Conservation (phyloP, 208 protist species). For the Leishmania martiniquensis region DNA sequence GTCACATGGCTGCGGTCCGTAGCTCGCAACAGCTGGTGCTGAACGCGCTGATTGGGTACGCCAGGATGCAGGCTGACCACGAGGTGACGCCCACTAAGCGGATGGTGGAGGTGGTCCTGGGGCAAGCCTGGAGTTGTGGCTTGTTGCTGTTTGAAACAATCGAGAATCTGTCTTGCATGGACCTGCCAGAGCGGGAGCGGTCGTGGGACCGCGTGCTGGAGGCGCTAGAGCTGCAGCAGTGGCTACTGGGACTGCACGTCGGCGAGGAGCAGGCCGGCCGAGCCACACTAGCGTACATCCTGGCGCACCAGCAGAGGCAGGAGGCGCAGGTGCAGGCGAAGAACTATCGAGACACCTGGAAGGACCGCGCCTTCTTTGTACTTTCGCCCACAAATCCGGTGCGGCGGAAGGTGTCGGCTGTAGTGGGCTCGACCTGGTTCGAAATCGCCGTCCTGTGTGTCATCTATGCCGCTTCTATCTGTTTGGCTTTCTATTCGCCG, state of each 20-base stretch:
- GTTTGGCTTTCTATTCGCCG: slow-evolving; percentile 74
- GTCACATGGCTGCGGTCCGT: slow-evolving; percentile 85
- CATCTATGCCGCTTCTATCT: slow-evolving; percentile 78
- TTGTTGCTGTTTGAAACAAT: slow-evolving; percentile 91
- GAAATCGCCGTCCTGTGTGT: slow-evolving; percentile 66
- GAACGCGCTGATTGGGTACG: slow-evolving; percentile 79
- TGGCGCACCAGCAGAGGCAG: slow-evolving; percentile 77
- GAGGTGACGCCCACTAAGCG: slow-evolving; percentile 61
- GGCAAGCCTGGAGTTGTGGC: slow-evolving; percentile 89
- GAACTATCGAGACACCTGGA: slow-evolving; percentile 64
- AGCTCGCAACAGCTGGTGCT: slow-evolving; percentile 84
- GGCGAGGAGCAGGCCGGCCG: slow-evolving; percentile 91
- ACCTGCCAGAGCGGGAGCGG: slow-evolving; percentile 63
- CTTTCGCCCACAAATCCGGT: slow-evolving; percentile 61
- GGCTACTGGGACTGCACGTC: slow-evolving; percentile 87
- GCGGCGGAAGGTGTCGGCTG: slow-evolving; percentile 39
- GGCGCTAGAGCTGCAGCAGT: slow-evolving; percentile 85
- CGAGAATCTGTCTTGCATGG: slow-evolving; percentile 78
- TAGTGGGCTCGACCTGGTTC: slow-evolving; percentile 71
- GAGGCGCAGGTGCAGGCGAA: slow-evolving; percentile 37
- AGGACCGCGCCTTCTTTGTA: slow-evolving; percentile 71
- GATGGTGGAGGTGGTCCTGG: slow-evolving; percentile 83
- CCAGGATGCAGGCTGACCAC: slow-evolving; percentile 72
- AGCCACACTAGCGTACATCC: slow-evolving; percentile 86
- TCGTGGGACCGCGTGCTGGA: slow-evolving; percentile 78